Evolutionary conservation across 345 rosid genomes (phyloP).

Genomic region (Citropsis articulata): DNA sequence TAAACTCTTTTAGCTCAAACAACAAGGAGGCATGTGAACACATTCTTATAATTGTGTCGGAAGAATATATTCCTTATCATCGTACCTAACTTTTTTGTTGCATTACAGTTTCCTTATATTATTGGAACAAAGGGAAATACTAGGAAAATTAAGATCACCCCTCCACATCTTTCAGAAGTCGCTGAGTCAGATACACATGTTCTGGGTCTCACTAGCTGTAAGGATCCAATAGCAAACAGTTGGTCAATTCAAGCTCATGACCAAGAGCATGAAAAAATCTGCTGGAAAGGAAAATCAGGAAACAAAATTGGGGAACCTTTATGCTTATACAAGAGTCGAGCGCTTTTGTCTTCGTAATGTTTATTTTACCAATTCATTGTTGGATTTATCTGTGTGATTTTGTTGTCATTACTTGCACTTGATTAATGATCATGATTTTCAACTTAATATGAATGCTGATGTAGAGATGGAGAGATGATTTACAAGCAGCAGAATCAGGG

Average conservation of each 20-base stretch:
- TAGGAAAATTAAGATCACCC: slow-evolving; percentile 7
- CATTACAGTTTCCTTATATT: slow-evolving; percentile 56
- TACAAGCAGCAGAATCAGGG: slow-evolving; percentile 37
- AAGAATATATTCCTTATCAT: slow-evolving; percentile 1
- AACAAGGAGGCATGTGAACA: slow-evolving; percentile 62
- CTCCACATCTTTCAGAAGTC: slow-evolving; percentile 17
- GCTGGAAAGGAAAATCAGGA: slow-evolving; percentile 53
- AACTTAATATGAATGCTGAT: slow-evolving; percentile 17
- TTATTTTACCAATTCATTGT: background rate
- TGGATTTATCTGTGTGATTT: slow-evolving; percentile 2
- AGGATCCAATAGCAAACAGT: slow-evolving; percentile 51
- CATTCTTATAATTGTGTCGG: background rate
- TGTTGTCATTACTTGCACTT: background rate
- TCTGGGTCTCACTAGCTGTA: slow-evolving; percentile 70
- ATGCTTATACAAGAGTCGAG: slow-evolving; percentile 67
- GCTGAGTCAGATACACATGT: slow-evolving; percentile 25
- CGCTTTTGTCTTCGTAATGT: slow-evolving; percentile 48
- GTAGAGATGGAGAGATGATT: slow-evolving; percentile 52
- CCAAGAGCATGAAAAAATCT: slow-evolving; percentile 47
- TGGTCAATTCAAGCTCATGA: slow-evolving; percentile 53
- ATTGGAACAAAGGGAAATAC: slow-evolving; percentile 21
- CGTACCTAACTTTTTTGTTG: slow-evolving; percentile 3
- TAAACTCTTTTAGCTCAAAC: slow-evolving; percentile 65
- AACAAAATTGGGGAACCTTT: slow-evolving; percentile 36
- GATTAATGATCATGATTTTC: background rate